phyloP scores from a whole-genome alignment of 495 filamentous ascomycete species.

The Xylaria sp. region DNA sequence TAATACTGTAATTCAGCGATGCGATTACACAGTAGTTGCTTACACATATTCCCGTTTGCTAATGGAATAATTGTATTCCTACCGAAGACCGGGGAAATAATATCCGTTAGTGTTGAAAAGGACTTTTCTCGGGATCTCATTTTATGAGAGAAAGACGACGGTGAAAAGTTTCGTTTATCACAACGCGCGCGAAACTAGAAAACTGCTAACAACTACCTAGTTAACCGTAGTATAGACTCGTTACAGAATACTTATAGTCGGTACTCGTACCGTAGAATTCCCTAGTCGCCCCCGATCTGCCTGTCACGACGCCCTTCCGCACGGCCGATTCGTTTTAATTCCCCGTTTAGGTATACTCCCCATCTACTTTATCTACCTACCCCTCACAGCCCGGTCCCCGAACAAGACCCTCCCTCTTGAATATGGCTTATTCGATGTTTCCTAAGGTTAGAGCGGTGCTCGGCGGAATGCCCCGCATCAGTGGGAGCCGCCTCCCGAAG shows the following conservation, averaged over 20 bases:
- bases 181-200: not conserved
- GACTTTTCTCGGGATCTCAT: constrained; percentile 16
- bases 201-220: not conserved
- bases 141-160: not conserved
- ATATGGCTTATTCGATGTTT: constrained; percentile 44
- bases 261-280: constrained; percentile 8
- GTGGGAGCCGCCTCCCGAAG: constrained; percentile 29
- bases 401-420: constrained; percentile 17
- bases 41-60: not conserved
- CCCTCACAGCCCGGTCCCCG: constrained; percentile 4
- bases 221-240: too few species aligned
- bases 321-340: constrained; percentile 1
- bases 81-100: not conserved
- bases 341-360: constrained; percentile 19
- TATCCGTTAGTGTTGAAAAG: not conserved
- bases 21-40: not conserved
- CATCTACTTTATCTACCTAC: too few species aligned
- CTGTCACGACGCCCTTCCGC: constrained; percentile 11
- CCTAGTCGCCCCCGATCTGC: constrained; percentile 19
- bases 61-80: not conserved
- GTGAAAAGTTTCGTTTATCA: not conserved
- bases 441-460: constrained; percentile 43
- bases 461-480: constrained; percentile 52
- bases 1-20: not conserved
- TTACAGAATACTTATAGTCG: not conserved